Percentiles rank a stretch among this genome's conserved stretches.
These are phyloP conservation scores for Babesia ovata DNA, from an alignment of 169 alveolate species.

Conservation along the genomic window DNA sequence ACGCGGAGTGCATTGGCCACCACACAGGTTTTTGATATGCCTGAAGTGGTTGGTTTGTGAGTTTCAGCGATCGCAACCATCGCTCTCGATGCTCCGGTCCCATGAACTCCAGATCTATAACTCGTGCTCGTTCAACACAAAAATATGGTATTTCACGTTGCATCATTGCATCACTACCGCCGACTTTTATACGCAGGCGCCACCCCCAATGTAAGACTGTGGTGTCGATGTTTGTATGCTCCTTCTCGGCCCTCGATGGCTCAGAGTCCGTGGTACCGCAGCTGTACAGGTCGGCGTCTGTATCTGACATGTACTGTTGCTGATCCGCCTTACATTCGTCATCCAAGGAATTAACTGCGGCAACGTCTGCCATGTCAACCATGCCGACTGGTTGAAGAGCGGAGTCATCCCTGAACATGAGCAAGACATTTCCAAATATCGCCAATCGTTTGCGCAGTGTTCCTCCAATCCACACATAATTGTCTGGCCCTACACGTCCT, in stretches of 20 bases:
- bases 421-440: constrained; percentile 38
- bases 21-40: background rate
- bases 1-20: constrained; percentile 55
- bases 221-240: background rate
- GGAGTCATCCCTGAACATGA: constrained; percentile 57
- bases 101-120: constrained; percentile 48
- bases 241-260: background rate
- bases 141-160: too few relatives aligned
- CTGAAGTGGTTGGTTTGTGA: background rate
- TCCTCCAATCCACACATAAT: constrained; percentile 55
- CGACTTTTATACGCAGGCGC: constrained; percentile 40
- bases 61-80: constrained; percentile 43
- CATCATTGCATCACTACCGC: background rate
- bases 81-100: constrained; percentile 57
- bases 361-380: constrained; percentile 27
- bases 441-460: constrained; percentile 15
- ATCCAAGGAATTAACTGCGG: background rate
- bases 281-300: constrained; percentile 33
- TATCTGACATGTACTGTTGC: constrained; percentile 3
- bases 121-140: background rate
- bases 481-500: background rate
- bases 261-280: constrained; percentile 31
- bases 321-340: background rate
- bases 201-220: constrained; percentile 53
- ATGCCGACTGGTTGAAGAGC: constrained; percentile 59